phyloP scores from a whole-genome alignment of 768 basidiomycete genomes.

The Collybia sordida region DNA sequence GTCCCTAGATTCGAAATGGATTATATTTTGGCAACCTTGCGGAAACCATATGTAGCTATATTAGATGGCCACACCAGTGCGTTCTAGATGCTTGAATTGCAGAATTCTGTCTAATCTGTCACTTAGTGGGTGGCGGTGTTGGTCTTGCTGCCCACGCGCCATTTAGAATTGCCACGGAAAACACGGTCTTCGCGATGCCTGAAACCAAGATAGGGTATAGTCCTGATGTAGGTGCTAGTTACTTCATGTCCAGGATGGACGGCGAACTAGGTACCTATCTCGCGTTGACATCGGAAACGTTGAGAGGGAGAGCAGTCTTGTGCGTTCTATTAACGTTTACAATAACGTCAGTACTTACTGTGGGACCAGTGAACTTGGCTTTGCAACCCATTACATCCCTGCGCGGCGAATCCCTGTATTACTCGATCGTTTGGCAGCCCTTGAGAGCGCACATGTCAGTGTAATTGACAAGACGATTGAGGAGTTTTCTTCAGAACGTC shows the following conservation, averaged over 20 bases:
- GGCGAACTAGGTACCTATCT: slow-evolving; percentile 95
- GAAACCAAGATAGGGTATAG: slow-evolving; percentile 90
- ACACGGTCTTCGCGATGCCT: slow-evolving; percentile 92
- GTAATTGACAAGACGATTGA: slow-evolving; percentile 58
- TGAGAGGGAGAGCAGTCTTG: slow-evolving; percentile 86
- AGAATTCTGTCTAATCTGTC: slow-evolving; percentile 6
- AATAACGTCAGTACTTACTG: background rate
- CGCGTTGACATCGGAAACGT: slow-evolving; percentile 71
- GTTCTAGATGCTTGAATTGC: slow-evolving; percentile 29
- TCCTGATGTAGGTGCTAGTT: slow-evolving; percentile 93
- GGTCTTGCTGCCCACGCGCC: slow-evolving; percentile 83
- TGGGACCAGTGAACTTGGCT: slow-evolving; percentile 72
- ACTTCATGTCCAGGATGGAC: slow-evolving; percentile 86
- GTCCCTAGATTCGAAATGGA: slow-evolving; percentile 73
- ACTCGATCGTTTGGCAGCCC: slow-evolving; percentile 60
- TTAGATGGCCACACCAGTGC: slow-evolving; percentile 91
- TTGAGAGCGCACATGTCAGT: slow-evolving; percentile 43
- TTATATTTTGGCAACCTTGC: slow-evolving; percentile 64
- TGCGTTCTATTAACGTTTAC: slow-evolving; percentile 38
- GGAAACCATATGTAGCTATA: slow-evolving; percentile 88
- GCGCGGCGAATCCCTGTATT: slow-evolving; percentile 73
- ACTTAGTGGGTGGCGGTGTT: slow-evolving; percentile 91
- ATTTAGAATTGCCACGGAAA: slow-evolving; percentile 93
- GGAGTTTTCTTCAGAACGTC: slow-evolving; percentile 72
- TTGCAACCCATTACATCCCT: slow-evolving; percentile 93